Evolutionary conservation across 305 asterid species (phyloP).

Genomic region (Rubia tinctorum): DNA sequence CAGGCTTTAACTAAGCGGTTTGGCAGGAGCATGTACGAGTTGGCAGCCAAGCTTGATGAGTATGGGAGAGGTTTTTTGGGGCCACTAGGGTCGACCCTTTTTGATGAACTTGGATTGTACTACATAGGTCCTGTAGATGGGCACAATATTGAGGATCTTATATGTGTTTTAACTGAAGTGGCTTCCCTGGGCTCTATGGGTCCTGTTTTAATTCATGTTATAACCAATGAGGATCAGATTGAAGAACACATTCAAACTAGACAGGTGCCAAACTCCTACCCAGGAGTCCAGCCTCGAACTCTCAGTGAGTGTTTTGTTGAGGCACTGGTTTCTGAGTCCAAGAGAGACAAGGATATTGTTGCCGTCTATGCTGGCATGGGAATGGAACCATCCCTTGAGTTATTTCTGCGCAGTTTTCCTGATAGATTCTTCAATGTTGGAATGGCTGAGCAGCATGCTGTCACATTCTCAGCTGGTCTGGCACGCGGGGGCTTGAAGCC

Average conservation of each 20-base stretch:
- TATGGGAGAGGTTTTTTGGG: constrained; percentile 92
- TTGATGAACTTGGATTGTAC: constrained; percentile 91
- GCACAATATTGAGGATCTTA: constrained; percentile 79
- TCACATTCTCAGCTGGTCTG: constrained; percentile 88
- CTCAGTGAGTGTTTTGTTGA: constrained; percentile 66
- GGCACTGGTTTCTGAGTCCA: constrained; percentile 64
- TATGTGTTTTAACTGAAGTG: constrained; percentile 71
- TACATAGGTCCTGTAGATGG: constrained; percentile 94
- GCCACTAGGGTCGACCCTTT: constrained; percentile 85
- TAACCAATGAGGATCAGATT: constrained; percentile 52
- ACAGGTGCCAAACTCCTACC: constrained; percentile 24
- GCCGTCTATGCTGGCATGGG: constrained; percentile 93
- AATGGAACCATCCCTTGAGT: constrained; percentile 67
- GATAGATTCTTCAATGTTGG: constrained; percentile 79
- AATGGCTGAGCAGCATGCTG: constrained; percentile 98
- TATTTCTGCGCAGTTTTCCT: constrained; percentile 45
- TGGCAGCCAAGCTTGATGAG: constrained; percentile 95
- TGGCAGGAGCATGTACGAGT: constrained; percentile 86
- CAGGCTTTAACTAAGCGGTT: constrained; percentile 72
- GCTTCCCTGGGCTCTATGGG: constrained; percentile 86
- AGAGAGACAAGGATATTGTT: constrained; percentile 69
- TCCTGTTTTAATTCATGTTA: constrained; percentile 82
- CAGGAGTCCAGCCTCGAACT: constrained; percentile 48
- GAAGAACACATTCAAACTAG: constrained; percentile 28
- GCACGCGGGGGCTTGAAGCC: constrained; percentile 90